Base-by-base conservation (phyloP, 1,284 basidiomycete genomes). In the Sparassis latifolia region DNA sequence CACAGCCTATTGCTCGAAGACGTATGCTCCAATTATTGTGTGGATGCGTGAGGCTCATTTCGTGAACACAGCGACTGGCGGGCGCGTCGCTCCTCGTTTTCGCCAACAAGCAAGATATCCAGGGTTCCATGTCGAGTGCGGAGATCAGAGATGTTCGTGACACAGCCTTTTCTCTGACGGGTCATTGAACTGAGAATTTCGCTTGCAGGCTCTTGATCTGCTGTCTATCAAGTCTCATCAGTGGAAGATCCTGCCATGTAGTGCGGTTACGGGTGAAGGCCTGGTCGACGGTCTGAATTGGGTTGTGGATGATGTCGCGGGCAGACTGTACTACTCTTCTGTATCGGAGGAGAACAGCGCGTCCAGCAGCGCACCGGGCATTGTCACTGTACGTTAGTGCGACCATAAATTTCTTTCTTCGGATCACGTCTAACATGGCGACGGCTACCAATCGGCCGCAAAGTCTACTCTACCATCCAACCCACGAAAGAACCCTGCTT, bases 51-150 rank as follows among this genome's bases (percentile, higher is more conserved):
- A 52, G 53, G 54, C 45, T 51, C 31, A 50, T 31, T 41, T 49
- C 42, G 28, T 43, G 38, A 20, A 37, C 52, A 57, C 62, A 98
- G 92, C 79, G 96, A 60, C 73, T 99, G 40, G 85, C 92, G 47
- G 95, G 96, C 20, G 96, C 96, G 42, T 96, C 94, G 12, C 78
- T 99, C 46, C 79, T 99, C 41, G 85, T 99, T 45, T 92, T 99
- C 66, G 97, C 97, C n/a, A 99, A 99, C 72, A 99, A 99, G 70
- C 95, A 97, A 69, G 97, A 99, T 69, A 80, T 99, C 35, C 78
- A 80, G 39, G 92, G 94, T 31, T 89, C 95, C 0, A 81, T 98
- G 80, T 79, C 80, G 10, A 80, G 85, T 47, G 68, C 76, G 42
- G 91, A 97, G 70, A 96, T 99, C 58, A 77, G 84, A 54, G 76